Conservation (phyloP, 2,329 filamentous ascomycete species). For the Penicillium sp. region DNA sequence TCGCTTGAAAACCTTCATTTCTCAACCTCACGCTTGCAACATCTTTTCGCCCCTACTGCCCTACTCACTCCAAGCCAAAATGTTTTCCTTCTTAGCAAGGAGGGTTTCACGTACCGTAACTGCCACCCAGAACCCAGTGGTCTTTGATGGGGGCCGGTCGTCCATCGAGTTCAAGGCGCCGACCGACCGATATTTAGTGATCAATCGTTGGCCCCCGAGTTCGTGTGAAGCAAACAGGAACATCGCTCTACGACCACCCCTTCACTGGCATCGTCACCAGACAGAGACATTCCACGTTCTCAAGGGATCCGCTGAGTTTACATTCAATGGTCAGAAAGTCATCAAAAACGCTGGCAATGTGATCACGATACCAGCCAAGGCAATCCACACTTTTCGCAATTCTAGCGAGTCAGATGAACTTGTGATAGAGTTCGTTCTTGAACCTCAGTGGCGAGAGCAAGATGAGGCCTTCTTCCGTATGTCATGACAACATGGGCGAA, state of each 20-base stretch:
- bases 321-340: constrained; percentile 1
- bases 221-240: constrained; percentile 6
- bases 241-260: constrained; percentile 11
- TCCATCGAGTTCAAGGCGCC: constrained; percentile 13
- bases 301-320: constrained; percentile 11
- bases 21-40: background rate
- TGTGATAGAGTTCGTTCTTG: constrained; percentile 11
- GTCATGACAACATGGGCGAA: background rate
- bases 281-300: constrained; percentile 15
- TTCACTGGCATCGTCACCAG: constrained; percentile 17
- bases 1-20: background rate
- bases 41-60: no score
- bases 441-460: constrained; percentile 6
- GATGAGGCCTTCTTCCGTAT: constrained; percentile 17
- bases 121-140: constrained; percentile 4
- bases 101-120: constrained; percentile 6
- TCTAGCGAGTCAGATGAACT: constrained; percentile 7
- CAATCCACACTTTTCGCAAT: constrained; percentile 16
- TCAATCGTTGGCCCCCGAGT: constrained; percentile 15
- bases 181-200: constrained; percentile 14
- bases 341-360: constrained; percentile 5
- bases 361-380: constrained; percentile 7
- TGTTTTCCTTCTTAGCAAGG: constrained; percentile 14
- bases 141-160: constrained; percentile 13
- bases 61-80: background rate